Evolutionary conservation across 1,284 basidiomycete species (phyloP).

Genomic region (Ganoderma meredithae): DNA sequence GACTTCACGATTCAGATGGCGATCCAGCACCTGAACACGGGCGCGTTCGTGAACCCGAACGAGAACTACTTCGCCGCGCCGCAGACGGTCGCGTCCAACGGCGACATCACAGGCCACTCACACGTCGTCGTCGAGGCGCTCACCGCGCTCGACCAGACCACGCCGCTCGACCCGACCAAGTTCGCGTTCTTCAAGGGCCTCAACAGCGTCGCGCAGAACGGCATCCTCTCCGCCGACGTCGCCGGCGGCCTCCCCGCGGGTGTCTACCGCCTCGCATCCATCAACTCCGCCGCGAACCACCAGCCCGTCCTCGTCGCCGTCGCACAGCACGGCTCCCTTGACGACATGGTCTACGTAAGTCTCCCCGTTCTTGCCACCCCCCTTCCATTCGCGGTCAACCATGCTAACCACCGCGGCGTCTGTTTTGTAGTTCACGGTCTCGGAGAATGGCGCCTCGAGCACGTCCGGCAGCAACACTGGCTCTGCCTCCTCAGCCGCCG

Average conservation of each 20-base stretch:
- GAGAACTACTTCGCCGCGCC: slow-evolving; percentile 66
- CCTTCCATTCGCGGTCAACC: neutral
- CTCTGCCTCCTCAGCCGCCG: slow-evolving; percentile 22
- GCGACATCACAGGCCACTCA: slow-evolving; percentile 61
- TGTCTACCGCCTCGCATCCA: slow-evolving; percentile 60
- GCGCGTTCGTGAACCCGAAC: slow-evolving; percentile 61
- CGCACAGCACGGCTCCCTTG: slow-evolving; percentile 47
- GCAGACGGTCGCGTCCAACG: slow-evolving; percentile 61
- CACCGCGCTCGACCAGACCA: slow-evolving; percentile 57
- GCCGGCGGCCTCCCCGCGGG: slow-evolving; percentile 66
- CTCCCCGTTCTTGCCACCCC: no score
- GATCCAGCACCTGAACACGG: slow-evolving; percentile 55
- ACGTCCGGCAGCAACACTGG: neutral
- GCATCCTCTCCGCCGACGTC: slow-evolving; percentile 62
- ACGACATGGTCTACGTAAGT: slow-evolving; percentile 70
- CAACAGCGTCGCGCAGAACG: slow-evolving; percentile 53
- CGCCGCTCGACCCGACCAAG: slow-evolving; percentile 59
- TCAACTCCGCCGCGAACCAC: slow-evolving; percentile 65
- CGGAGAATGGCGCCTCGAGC: slow-evolving; percentile 34
- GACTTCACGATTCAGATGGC: slow-evolving; percentile 60
- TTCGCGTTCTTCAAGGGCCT: slow-evolving; percentile 80
- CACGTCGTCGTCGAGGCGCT: slow-evolving; percentile 73
- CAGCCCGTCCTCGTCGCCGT: slow-evolving; percentile 60
- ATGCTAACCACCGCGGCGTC: neutral
- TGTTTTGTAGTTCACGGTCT: slow-evolving; percentile 55